phyloP scores from a whole-genome alignment of 345 rosid genomes.

The Melastoma malabathricum region DNA sequence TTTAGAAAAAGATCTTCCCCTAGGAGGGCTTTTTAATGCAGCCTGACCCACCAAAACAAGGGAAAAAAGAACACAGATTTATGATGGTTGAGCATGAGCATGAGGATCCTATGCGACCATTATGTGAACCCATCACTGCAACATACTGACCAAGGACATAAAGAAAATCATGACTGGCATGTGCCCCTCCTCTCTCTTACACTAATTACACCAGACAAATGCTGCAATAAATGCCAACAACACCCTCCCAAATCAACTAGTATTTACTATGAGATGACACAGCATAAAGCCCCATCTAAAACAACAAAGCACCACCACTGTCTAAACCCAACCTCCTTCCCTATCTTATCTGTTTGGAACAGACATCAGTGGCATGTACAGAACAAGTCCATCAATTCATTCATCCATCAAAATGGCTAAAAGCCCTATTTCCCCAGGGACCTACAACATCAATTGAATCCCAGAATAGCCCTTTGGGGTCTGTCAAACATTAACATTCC shows the following conservation, averaged over 20 bases:
- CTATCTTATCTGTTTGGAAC: constrained; percentile 5
- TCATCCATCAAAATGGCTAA: no score
- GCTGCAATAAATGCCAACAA: background rate
- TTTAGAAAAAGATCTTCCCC: constrained; percentile 13
- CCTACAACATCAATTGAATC: no score
- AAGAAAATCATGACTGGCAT: constrained; percentile 24
- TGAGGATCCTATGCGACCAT: constrained; percentile 34
- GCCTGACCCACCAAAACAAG: constrained; percentile 14
- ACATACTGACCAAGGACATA: constrained; percentile 12
- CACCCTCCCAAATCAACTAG: background rate
- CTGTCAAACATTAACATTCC: no score
- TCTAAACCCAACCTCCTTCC: background rate
- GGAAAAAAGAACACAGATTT: constrained; percentile 1
- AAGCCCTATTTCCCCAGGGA: no score
- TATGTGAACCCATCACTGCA: constrained; percentile 14
- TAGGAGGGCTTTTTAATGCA: constrained; percentile 45
- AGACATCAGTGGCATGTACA: constrained; percentile 6
- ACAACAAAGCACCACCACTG: constrained; percentile 1
- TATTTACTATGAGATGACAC: no score
- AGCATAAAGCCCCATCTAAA: background rate
- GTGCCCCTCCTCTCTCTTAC: constrained; percentile 17
- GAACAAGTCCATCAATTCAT: constrained; percentile 12
- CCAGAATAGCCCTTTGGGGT: no score
- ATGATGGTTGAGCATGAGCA: constrained; percentile 27
- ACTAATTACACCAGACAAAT: background rate